Evolutionary conservation across 75 land plant species (phyloP), one percentile per base, ranked within the genome.

Genomic region (Chamaecyparis obtusa): DNA sequence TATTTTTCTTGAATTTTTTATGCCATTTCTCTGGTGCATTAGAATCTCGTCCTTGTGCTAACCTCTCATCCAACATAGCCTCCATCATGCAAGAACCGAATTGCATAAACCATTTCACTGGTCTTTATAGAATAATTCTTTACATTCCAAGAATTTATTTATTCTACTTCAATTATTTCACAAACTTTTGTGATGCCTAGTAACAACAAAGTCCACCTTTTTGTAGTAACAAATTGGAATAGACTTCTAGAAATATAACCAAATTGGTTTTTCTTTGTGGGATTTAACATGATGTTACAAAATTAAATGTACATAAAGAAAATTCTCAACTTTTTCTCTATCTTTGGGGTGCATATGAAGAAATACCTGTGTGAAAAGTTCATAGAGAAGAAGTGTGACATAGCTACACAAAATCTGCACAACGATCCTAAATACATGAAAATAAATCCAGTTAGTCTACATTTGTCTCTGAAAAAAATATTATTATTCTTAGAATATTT

Each of bases 321-420:
- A 39, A 39, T n/a, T 39, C 41, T 39, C 2, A 39, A 1, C 41
- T 2, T 39, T 1, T 1, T 39, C 41, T 39, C 41, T 39, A 39
- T 39, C 2, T 39, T 39, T 39, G 1, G 1, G 41, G 41, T 39
- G 2, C 41, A 2, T 39, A 39, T 39, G 2, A 39, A 39, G 41
- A 39, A 1, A 27, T 51, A 93, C 96, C 89, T 95, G 95, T 55
- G 95, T 89, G 2, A 95, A 94, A 85, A 95, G 85, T 64, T 95
- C 91, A 83, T 95, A 94, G 11, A 91, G 93, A 35, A 95, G 96
- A 86, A 95, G 88, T n/a, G 96, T 95, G 85, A 89, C 88, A 84
- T 89, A 91, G 89, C 94, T 94, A 88, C 94, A 95, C 21, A 94
- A 27, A 64, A 93, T 71, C 37, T 92, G 95, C 55, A 92, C 86